A percentile compares a stretch with the other conserved stretches of the same genome.
Evolutionary conservation across 225 moss, liverwort and hornwort species (phyloP).

Genomic region (Physcomitrium patens): DNA sequence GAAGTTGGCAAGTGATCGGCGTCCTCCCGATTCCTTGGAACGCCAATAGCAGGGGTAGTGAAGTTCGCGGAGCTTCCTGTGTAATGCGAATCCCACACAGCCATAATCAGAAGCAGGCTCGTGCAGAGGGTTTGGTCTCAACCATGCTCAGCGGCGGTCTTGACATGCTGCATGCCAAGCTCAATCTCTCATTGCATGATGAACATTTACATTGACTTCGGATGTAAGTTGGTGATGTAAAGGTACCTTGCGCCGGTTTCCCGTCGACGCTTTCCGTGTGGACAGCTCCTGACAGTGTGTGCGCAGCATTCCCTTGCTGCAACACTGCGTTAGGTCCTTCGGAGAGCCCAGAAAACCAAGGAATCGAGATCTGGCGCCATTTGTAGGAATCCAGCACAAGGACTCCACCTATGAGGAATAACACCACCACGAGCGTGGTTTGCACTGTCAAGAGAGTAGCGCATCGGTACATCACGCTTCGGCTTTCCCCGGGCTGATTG

Average conservation of each 20-base stretch:
- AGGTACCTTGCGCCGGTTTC: slow-evolving; percentile 12
- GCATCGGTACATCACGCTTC: slow-evolving; percentile 36
- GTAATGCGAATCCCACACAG: background rate
- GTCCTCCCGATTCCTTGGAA: background rate
- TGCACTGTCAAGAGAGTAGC: slow-evolving; percentile 53
- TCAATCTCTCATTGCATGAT: no score
- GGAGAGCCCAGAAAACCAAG: slow-evolving; percentile 50
- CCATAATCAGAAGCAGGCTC: no score
- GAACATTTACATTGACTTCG: no score
- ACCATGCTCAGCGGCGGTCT: no score
- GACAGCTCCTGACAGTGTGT: slow-evolving; percentile 3
- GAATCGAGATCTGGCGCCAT: slow-evolving; percentile 61
- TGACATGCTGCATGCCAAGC: no score
- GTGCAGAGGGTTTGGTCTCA: no score
- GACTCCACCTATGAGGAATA: slow-evolving; percentile 57
- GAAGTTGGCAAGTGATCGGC: background rate
- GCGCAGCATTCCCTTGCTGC: slow-evolving; percentile 21
- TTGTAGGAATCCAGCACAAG: slow-evolving; percentile 72
- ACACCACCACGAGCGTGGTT: slow-evolving; percentile 62
- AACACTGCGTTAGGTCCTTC: slow-evolving; percentile 3
- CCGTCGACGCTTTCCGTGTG: background rate
- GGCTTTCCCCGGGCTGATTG: slow-evolving; percentile 30
- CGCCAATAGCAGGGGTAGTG: background rate
- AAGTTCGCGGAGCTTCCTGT: slow-evolving; percentile 26
- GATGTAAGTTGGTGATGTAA: no score